A percentile compares a stretch with the other conserved stretches of the same genome.
Evolutionary conservation across 176 grass and related monocot genomes (phyloP).

Genomic region (Zoysia pacifica): DNA sequence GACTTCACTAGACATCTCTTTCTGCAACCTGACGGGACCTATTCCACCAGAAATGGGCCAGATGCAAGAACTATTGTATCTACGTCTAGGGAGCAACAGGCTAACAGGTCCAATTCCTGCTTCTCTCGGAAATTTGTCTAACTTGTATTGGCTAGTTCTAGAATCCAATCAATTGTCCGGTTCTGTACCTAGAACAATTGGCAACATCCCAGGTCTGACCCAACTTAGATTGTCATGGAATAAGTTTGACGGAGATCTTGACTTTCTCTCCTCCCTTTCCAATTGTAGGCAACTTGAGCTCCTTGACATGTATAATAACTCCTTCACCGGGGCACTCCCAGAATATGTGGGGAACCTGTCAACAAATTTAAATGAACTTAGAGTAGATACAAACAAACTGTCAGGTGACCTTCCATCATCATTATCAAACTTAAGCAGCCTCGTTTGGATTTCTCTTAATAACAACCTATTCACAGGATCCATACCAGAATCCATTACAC

Average conservation of each 20-base stretch:
- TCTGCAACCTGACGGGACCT: background rate
- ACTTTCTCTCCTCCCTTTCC: slow-evolving; percentile 4
- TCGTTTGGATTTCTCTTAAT: background rate
- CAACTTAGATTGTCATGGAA: background rate
- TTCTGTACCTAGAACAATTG: background rate
- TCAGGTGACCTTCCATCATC: slow-evolving; percentile 14
- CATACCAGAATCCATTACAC: slow-evolving; percentile 20
- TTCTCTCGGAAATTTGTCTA: background rate
- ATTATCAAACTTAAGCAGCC: slow-evolving; percentile 21
- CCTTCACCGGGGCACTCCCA: slow-evolving; percentile 3
- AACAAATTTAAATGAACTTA: background rate
- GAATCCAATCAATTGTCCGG: background rate
- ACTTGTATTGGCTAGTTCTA: background rate
- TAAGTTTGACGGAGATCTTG: background rate
- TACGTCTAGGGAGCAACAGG: background rate
- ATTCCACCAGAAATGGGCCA: background rate
- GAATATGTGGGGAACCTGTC: slow-evolving; percentile 5
- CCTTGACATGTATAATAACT: background rate
- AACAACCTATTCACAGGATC: slow-evolving; percentile 1
- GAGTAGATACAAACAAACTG: background rate
- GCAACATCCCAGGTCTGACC: background rate
- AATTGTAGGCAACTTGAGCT: background rate
- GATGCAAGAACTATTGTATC: background rate
- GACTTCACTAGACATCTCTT: background rate
- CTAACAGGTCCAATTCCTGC: background rate